These are phyloP conservation scores for Lactarius hengduanensis DNA, from an alignment of 768 basidiomycete genomes.

Conservation along the genomic window DNA sequence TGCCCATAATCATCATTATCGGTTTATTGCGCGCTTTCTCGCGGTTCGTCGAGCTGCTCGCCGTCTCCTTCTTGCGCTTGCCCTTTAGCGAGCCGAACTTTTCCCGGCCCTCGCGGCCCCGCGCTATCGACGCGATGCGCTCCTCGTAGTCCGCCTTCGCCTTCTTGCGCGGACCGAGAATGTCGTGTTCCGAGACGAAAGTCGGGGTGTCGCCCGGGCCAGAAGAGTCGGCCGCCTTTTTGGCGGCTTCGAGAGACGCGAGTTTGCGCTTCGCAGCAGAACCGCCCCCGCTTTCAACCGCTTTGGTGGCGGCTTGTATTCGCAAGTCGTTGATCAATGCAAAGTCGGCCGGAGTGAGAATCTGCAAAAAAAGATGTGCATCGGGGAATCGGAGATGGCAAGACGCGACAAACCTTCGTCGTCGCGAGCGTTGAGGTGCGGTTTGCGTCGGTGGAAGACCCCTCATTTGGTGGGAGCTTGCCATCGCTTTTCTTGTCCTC, in stretches of 20 bases:
- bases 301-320: conserved; percentile 70
- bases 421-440: conserved; percentile 71
- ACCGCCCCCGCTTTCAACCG: conserved; percentile 68
- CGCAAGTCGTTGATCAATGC: conserved; percentile 86
- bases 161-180: conserved; percentile 92
- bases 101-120: conserved; percentile 92
- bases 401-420: conserved; percentile 49
- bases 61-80: conserved; percentile 81
- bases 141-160: conserved; percentile 91
- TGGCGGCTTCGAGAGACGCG: conserved; percentile 70
- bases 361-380: conserved; percentile 47
- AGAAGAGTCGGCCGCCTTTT: conserved; percentile 51
- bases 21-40: conserved; percentile 95
- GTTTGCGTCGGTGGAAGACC: conserved; percentile 33
- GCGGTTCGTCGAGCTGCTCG: conserved; percentile 86
- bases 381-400: conserved; percentile 35
- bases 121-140: conserved; percentile 86
- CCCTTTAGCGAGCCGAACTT: conserved; percentile 89
- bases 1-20: conserved; percentile 89
- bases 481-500: conserved; percentile 40
- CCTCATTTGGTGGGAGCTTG: conserved; percentile 30
- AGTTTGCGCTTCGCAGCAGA: conserved; percentile 87
- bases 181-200: conserved; percentile 91
- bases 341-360: conserved; percentile 93
- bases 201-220: conserved; percentile 45